Evolutionary conservation across 108 stramenopile genomes (phyloP), one percentile per base, ranked within the genome.

Genomic region (Stephanodiscus minutulus): DNA sequence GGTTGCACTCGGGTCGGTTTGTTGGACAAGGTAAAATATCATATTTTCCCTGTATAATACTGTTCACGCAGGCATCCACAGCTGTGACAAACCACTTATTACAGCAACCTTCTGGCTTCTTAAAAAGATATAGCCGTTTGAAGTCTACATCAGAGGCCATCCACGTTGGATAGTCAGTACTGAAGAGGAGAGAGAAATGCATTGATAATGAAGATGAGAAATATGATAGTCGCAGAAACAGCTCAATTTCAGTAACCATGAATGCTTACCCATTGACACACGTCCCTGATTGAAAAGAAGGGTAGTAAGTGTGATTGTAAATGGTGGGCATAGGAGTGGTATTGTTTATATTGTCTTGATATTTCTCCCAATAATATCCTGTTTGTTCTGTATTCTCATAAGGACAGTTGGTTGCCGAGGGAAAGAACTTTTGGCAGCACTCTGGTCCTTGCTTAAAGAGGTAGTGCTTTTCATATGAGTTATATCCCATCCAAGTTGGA

Each of bases 271-370:
- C 74, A 50, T 62, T 61, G 22, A 62, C 47, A 43, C 66, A 68
- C 20, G 66, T 68, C 27, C 44, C 39, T 3, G 61, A 53, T 7
- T 33, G 4, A 50, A 74, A 35, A 53, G 66, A 46, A 0, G 74
- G 74, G 46, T 68, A 76, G 24, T 47, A 76, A 11, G 74, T 68
- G 18, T 68, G 61, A n/a, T 76, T 68, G 49, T 68, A 66, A 49
- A 29, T 49, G 33, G 48, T 44, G 5, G 67, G 49, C 36, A 61
- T 17, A 7, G 27, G 47, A 22, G 50, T 49, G 28, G 37, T 24
- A 21, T 43, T 68, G 10, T 46, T 9, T 15, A 21, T 31, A 43
- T 60, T 61, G 8, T 46, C 20, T 44, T 68, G 50, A 43, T 68
- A 61, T 7, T 17, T 46, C 39, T 61, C 61, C 74, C 74, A 76